Percentiles rank a stretch among this genome's conserved stretches.
Conservation (phyloP, 2,329 filamentous ascomycete genomes). For the Ophiostoma piceae region DNA sequence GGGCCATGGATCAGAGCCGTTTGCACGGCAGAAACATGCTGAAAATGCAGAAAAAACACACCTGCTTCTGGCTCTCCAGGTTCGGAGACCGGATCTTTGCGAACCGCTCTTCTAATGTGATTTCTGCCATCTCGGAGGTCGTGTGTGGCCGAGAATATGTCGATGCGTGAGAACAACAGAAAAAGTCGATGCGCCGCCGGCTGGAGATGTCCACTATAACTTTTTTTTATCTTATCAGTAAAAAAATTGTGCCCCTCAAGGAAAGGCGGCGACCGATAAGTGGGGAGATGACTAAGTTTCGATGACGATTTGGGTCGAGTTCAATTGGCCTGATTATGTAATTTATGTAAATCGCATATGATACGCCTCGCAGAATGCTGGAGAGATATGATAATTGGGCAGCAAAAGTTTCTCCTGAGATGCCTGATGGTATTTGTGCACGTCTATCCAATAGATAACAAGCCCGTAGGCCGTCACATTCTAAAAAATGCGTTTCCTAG, state of each 20-base stretch:
- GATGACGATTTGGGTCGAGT: neutral
- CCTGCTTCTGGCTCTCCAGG: constrained; percentile 90
- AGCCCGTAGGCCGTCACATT: neutral
- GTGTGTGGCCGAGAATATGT: constrained; percentile 5
- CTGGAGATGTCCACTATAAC: constrained; percentile 2
- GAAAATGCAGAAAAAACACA: constrained; percentile 37
- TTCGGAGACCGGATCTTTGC: constrained; percentile 97
- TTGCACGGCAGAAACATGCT: neutral
- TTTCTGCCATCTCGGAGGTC: constrained; percentile 42
- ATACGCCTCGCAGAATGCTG: neutral
- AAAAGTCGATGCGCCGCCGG: constrained; percentile 12
- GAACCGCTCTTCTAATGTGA: constrained; percentile 75
- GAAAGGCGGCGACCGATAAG: constrained; percentile 13
- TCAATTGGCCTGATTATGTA: neutral
- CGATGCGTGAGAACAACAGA: neutral
- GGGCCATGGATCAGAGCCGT: neutral
- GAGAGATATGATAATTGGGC: neutral
- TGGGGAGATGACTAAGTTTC: constrained; percentile 11
- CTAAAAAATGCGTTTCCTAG: neutral
- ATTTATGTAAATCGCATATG: neutral
- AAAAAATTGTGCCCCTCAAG: constrained; percentile 20
- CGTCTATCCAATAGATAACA: neutral
- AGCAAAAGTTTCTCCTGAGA: neutral
- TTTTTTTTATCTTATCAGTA: constrained; percentile 27
- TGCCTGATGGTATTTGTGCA: neutral